phyloP scores from a whole-genome alignment of 2,329 filamentous ascomycete genomes.

The Colletotrichum sp. region DNA sequence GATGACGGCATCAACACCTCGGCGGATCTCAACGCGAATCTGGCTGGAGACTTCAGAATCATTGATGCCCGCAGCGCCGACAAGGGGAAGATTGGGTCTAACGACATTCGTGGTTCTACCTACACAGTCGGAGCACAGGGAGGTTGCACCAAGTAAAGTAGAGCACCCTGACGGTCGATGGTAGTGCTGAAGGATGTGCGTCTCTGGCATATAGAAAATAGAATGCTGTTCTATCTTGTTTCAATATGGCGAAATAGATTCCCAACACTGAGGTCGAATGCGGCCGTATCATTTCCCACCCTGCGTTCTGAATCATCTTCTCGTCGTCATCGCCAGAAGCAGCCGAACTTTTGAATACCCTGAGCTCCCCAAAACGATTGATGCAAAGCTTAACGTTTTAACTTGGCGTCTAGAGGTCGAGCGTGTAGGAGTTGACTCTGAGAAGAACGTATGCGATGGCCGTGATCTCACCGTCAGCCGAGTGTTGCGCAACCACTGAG shows the following conservation, averaged over 20 bases:
- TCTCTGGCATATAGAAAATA: background rate
- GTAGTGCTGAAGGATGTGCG: fast-evolving
- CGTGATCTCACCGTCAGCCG: no score
- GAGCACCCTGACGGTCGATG: fast-evolving
- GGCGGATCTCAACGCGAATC: background rate
- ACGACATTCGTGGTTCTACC: background rate
- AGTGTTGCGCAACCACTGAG: no score
- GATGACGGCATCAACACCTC: background rate
- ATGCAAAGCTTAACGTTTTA: background rate
- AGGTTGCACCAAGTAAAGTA: background rate
- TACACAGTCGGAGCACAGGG: background rate
- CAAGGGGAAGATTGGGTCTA: background rate
- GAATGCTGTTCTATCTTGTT: background rate
- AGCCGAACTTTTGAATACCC: background rate
- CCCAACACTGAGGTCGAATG: background rate
- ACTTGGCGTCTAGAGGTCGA: background rate
- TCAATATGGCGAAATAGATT: background rate
- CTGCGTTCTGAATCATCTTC: background rate
- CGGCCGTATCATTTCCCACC: background rate
- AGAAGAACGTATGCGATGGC: no score
- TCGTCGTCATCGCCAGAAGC: background rate
- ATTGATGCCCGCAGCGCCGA: background rate
- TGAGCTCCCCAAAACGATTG: background rate
- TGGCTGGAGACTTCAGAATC: background rate
- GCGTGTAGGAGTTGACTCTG: fast-evolving